Evolutionary conservation across 441 rosid species (phyloP), one percentile per base, ranked within the genome.

Genomic region (Adansonia gregorii): DNA sequence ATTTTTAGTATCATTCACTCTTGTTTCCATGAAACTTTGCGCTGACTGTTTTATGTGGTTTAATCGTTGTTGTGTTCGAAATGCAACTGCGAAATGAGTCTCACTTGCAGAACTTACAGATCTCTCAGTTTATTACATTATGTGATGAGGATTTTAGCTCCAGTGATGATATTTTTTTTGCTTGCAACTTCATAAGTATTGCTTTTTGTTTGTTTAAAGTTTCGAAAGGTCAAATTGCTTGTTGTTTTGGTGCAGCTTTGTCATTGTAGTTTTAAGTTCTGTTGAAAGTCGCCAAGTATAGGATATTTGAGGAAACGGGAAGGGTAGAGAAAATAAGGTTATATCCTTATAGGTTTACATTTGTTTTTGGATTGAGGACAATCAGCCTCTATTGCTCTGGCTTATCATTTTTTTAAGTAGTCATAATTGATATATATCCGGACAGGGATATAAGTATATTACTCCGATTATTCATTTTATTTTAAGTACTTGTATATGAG

Each of bases 311-410:
- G 68, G 54, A 49, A 0, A n/a, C 5, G 54, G 1, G 54, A 2
- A n/a, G 11, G 70, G 68, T 67, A 0, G 73, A 20, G 76, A 48
- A 41, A 43, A 72, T 83, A 73, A 80, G 83, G 3, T 58, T 81
- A 12, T 39, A 76, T 67, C 81, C 83, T 59, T 74, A 46, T 1
- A 73, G 6, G 1, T 15, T 1, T 8, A 9, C 4, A 6, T 85
- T 85, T 14, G 69, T 85, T 19, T 0, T 1, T 8, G 69, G 63
- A 0, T 49, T 78, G 35, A 15, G 6, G 2, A 5, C 6, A 0
- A 11, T 74, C 73, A 2, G 11, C 51, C 3, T 8, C 2, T 46
- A 11, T 46, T 46, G 11, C 11, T 46, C 51, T 0, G 14, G 11
- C 51, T 46, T 11, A 2, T 46, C 11, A 2, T 46, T 46, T 46